Evolutionary conservation across 1,284 basidiomycete species (phyloP), one percentile per base, ranked within the genome.

Genomic region (Erythrobasidium hasegawianum): DNA sequence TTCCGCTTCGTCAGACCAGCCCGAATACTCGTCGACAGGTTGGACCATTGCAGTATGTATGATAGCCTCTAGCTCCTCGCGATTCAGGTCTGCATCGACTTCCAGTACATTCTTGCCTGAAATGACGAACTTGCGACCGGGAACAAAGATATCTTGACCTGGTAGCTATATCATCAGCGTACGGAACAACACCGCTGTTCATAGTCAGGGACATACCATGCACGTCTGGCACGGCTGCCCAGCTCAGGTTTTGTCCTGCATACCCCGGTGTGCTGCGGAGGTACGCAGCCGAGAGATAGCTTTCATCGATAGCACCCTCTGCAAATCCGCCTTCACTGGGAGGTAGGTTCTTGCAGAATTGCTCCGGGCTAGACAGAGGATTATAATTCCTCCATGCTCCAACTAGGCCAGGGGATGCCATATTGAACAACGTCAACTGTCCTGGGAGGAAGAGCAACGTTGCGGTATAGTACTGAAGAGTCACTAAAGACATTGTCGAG

Each of bases 101-200:
- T 64, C 61, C 18, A 64, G 43, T 16, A 64, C 61, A 22, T 64
- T 53, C 20, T 40, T 64, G 38, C 61, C 61, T 5, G 61, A 64
- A 26, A 64, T 49, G 20, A 64, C 54, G 20, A 64, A 64, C 38
- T 64, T 64, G 10, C 61, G 61, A 5, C 61, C 61, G 13, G 61
- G 61, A 1, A 64, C 56, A 41, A 64, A 64, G n/a, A 64, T 38
- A 26, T 64, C 61, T 57, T 64, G 61, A 22, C 61, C 59, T 62
- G 52, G 2, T 16, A 24, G 9, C 2, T 2, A 33, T n/a, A 5
- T 5, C 43, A 60, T 54, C 43, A 38, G 13, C 24, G n/a, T n/a
- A n/a, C n/a, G n/a, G n/a, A n/a, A n/a, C n/a, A n/a, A n/a, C n/a
- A n/a, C n/a, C n/a, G n/a, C n/a, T 60, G 9, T 33, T 45, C 47